phyloP scores from a whole-genome alignment of 139 green algal species.

The Coccomyxa sp. region DNA sequence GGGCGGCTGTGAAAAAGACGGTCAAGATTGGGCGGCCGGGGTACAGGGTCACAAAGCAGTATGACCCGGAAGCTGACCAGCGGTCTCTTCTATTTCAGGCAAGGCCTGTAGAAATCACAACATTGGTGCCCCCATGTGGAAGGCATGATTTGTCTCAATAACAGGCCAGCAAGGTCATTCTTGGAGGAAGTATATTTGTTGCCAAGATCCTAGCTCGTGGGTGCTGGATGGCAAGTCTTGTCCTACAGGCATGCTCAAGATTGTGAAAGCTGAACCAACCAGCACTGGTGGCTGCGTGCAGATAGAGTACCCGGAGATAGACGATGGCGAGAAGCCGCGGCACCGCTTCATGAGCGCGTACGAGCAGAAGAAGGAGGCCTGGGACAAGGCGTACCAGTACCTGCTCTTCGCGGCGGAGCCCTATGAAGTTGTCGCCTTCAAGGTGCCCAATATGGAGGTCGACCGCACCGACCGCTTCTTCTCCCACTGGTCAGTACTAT shows the following conservation, averaged over 20 bases:
- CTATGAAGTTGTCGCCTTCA: constrained; percentile 97
- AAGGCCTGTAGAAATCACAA: not conserved
- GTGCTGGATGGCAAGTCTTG: too few species aligned
- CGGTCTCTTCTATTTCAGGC: constrained; percentile 96
- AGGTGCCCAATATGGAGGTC: constrained; percentile 88
- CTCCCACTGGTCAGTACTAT: constrained; percentile 72
- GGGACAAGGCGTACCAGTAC: constrained; percentile 92
- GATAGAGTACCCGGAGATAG: constrained; percentile 97
- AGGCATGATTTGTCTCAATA: not conserved
- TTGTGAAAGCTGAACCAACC: too few species aligned
- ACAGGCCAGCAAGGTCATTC: too few species aligned
- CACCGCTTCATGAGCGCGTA: constrained; percentile 97
- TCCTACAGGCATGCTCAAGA: too few species aligned
- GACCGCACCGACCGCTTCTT: constrained; percentile 86
- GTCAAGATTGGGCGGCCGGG: constrained; percentile 96
- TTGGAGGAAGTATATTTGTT: too few species aligned
- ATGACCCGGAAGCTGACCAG: constrained; percentile 67
- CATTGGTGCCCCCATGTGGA: not conserved
- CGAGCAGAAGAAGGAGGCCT: constrained; percentile 90
- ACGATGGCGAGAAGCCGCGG: constrained; percentile 78
- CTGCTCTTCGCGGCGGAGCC: constrained; percentile 96
- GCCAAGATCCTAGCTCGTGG: too few species aligned
- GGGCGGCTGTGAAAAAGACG: constrained; percentile 66
- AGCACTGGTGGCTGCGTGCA: constrained; percentile 23
- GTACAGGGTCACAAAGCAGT: constrained; percentile 99